Evolutionary conservation across 148 eudicot species (phyloP).

Genomic region (Camellia lanceoleosa): DNA sequence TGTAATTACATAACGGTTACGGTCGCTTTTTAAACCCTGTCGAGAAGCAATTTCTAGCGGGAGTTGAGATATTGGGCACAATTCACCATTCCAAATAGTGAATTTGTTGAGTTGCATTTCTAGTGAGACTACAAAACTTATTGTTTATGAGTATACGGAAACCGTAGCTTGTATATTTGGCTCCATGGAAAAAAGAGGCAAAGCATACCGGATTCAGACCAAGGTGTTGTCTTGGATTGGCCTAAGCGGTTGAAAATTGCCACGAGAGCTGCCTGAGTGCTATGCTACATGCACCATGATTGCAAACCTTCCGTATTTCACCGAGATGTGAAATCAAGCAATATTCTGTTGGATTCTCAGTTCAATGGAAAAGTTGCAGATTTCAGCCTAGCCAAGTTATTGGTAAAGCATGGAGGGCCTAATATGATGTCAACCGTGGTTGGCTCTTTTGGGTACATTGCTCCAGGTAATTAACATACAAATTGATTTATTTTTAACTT

Average conservation of each 20-base stretch:
- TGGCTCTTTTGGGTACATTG: slow-evolving; percentile 45
- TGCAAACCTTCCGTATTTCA: slow-evolving; percentile 34
- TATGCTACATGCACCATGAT: slow-evolving; percentile 43
- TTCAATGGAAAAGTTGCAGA: slow-evolving; percentile 44
- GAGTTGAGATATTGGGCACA: slow-evolving; percentile 30
- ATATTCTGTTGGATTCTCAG: slow-evolving; percentile 29
- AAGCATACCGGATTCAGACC: slow-evolving; percentile 6
- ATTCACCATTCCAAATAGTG: slow-evolving; percentile 37
- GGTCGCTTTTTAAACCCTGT: slow-evolving; percentile 6
- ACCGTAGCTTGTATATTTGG: slow-evolving; percentile 35
- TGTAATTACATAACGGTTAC: too few species aligned
- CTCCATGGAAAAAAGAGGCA: slow-evolving; percentile 24
- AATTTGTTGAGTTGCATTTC: slow-evolving; percentile 35
- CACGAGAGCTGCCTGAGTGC: slow-evolving; percentile 31
- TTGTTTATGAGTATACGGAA: slow-evolving; percentile 40
- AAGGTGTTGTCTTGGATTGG: slow-evolving; percentile 30
- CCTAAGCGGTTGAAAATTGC: slow-evolving; percentile 40
- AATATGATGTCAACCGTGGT: slow-evolving; percentile 31
- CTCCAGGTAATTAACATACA: slow-evolving; percentile 27
- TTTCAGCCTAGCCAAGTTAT: slow-evolving; percentile 35
- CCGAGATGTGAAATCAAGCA: slow-evolving; percentile 37
- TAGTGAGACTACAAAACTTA: slow-evolving; percentile 28
- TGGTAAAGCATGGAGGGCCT: slow-evolving; percentile 28
- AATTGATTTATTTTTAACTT: too few species aligned
- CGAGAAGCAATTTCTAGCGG: slow-evolving; percentile 34